Base-by-base conservation (phyloP, 345 rosid genomes). In the Pistacia integerrima region DNA sequence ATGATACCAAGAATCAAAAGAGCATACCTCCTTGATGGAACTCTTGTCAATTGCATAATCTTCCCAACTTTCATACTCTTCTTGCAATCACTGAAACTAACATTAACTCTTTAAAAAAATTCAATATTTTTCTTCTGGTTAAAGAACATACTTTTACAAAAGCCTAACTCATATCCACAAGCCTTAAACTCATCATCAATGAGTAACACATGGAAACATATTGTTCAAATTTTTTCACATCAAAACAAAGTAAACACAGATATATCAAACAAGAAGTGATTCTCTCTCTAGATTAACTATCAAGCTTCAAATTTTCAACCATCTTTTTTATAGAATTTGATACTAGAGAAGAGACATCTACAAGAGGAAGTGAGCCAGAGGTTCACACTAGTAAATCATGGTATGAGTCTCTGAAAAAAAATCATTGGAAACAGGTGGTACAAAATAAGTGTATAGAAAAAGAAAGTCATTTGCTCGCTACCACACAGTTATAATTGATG, bases 21-120 rank as follows among this genome's bases (percentile, higher is more conserved):
- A 61, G 12, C 70, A 51, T 84, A 94, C 98, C 95, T 88, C 87
- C 54, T 76, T 80, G 48, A 41, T 8, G 67, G 83, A 80, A 75
- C 74, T 83, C 76, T 67, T 54, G 67, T 77, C 89, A 78, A 48
- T 69, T 44, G 67, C 79, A 76, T 85, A 84, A 79, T 90, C 92
- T 75, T 92, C 98, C 97, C 98, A 94, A 57, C 83, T 84, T 76
- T 83, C 85, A 61, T 77, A 73, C 73, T 90, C 95, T 36, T 90
- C 93, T 94, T 91, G 85, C 59, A 82, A 70, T 80, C 56, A 73
- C 22, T 46, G 44, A 33, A 73, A 48, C 66, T 49, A 61, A 11
- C 1, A 5, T 48, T 33, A 51, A 62, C 59, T 4, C 51, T 14
- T 51, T 18, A 70, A 70, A 16, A 22, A 48, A 44, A 38, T 22